Base-by-base conservation (phyloP, 2,329 filamentous ascomycete genomes). In the Amesomyces nigricolor region DNA sequence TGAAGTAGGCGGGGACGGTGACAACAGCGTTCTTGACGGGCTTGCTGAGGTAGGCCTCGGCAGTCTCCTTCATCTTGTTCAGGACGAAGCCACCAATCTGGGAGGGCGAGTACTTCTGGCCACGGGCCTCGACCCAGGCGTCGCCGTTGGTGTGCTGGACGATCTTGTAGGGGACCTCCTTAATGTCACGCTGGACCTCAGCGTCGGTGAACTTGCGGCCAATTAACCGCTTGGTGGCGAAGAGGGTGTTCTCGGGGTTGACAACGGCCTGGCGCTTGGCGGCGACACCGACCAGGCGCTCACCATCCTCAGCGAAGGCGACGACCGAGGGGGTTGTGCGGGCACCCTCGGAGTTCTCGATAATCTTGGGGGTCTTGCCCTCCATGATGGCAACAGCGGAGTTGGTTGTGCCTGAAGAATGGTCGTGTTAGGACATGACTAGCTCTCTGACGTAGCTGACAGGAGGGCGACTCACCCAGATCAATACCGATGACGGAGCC, bases 11-110 rank as follows among this genome's bases (percentile, higher is more conserved):
- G 61, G 91, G 91, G 38, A 96, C 91, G 59, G 92, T 97, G 66
- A 97, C 92, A 59, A 97, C 92, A 66, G 91, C 92, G 72, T 97
- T 96, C 83, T 95, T 94, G 69, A 95, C 78, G 58, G 84, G 83
- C 80, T 91, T 95, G 76, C 88, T 85, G 63, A 96, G 83, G 78
- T 95, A 96, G 60, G 88, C 80, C 80, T 96, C 91, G 63, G 92
- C 92, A 51, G 92, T 97, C 82, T 96, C 92, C 85, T 95, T 96
- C 92, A 96, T 96, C 85, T 97, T 96, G 75, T 91, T 87, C 67
- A 97, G 83, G 64, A 96, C 82, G 75, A 96, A 96, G 70, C 91
- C 92, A 82, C 92, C 92, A 62, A 97, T 89, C 76, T 97, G 92
- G n/a, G 91, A 96, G 56, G 92, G 92, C 63, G 91, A 96, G 81